Evolutionary conservation across 2,329 filamentous ascomycete species (phyloP).

Genomic region (Plectosphaerella plurivora): DNA sequence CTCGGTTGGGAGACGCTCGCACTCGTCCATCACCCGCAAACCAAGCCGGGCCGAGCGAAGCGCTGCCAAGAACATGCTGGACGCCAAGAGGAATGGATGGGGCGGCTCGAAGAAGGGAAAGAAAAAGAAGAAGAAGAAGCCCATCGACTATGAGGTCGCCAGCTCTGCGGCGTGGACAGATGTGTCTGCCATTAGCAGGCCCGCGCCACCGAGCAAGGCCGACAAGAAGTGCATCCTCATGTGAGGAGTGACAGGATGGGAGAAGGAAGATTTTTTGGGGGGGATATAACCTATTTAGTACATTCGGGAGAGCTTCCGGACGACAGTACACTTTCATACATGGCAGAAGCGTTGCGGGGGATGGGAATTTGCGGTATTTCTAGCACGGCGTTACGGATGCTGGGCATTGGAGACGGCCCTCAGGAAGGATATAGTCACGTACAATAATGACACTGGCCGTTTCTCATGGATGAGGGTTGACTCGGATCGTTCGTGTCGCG

Average conservation of each 20-base stretch:
- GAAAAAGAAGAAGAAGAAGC: slow-evolving; percentile 32
- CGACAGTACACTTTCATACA: not conserved
- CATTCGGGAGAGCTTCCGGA: not conserved
- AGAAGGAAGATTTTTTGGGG: not conserved
- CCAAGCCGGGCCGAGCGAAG: slow-evolving; percentile 55
- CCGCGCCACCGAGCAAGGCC: slow-evolving; percentile 20
- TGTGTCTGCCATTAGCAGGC: slow-evolving; percentile 26
- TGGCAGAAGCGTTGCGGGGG: not conserved
- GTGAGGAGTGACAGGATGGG: slow-evolving; percentile 25
- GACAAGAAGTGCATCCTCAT: slow-evolving; percentile 50
- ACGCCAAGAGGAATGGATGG: slow-evolving; percentile 57
- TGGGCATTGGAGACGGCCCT: too few relatives aligned
- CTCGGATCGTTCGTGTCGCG: too few relatives aligned
- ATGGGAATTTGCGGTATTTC: not conserved
- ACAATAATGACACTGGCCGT: too few relatives aligned
- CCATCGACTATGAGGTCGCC: slow-evolving; percentile 30
- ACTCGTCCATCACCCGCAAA: slow-evolving; percentile 38
- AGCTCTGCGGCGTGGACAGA: slow-evolving; percentile 52
- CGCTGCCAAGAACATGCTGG: slow-evolving; percentile 58
- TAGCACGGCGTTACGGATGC: not conserved
- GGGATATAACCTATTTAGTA: not conserved
- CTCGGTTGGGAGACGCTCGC: slow-evolving; percentile 28
- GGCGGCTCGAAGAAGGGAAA: slow-evolving; percentile 31
- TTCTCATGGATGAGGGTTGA: too few relatives aligned
- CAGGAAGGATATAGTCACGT: too few relatives aligned